These are phyloP conservation scores for Herpetomonas tarakana DNA, from an alignment of 208 protist genomes.

Conservation along the genomic window DNA sequence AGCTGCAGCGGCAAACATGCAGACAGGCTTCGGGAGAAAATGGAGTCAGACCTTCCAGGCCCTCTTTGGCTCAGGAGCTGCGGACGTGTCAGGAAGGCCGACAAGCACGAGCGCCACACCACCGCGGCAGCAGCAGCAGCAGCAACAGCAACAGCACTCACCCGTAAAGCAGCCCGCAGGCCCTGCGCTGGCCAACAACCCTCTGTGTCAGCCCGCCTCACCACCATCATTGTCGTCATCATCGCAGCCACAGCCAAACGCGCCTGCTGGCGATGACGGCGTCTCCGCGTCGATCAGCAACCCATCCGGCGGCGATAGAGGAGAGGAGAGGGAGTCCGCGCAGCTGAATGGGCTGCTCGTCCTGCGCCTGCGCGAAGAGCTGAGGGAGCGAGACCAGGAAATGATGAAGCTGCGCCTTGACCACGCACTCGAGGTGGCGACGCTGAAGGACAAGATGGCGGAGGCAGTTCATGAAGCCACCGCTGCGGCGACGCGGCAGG, in stretches of 20 bases:
- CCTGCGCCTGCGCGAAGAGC: conserved; percentile 30
- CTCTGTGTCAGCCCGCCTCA: not conserved
- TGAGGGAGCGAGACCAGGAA: conserved; percentile 28
- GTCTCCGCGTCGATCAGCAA: too few species aligned
- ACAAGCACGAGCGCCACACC: too few species aligned
- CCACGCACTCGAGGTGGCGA: conserved; percentile 42
- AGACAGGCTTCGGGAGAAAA: conserved; percentile 26
- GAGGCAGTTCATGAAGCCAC: conserved; percentile 35
- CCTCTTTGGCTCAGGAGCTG: conserved; percentile 24
- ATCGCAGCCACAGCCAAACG: too few species aligned
- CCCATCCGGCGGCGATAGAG: too few species aligned
- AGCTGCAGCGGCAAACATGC: conserved; percentile 12
- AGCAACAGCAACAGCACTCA: not conserved
- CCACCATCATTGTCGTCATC: not conserved
- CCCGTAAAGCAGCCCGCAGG: not conserved
- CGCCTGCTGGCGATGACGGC: too few species aligned
- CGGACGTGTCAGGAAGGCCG: too few species aligned
- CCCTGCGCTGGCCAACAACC: not conserved
- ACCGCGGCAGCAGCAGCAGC: not conserved
- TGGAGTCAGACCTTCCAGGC: conserved; percentile 55
- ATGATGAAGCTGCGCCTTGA: conserved; percentile 41
- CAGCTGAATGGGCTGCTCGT: not conserved
- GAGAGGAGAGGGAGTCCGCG: too few species aligned
- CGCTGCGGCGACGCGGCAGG: conserved; percentile 48
- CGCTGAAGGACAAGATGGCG: conserved; percentile 40